A percentile compares a stretch with the other conserved stretches of the same genome.
These are phyloP conservation scores for Solidago caesia DNA, from an alignment of 129 eudicot genomes.

Conservation along the genomic window DNA sequence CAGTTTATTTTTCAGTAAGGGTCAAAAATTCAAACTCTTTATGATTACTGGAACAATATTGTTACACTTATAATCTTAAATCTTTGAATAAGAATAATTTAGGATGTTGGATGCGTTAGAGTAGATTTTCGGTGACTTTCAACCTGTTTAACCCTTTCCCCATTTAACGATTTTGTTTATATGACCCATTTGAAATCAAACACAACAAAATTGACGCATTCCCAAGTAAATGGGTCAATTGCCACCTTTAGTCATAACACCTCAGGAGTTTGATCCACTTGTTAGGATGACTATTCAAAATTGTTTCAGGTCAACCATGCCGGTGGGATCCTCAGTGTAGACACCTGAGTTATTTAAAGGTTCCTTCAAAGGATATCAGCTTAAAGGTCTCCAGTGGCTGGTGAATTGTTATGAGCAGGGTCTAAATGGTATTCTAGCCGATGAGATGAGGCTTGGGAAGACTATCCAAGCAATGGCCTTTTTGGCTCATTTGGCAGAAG, in stretches of 20 bases:
- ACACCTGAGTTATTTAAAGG: conserved; percentile 81
- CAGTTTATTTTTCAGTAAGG: too few relatives aligned
- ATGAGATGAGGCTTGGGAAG: conserved; percentile 93
- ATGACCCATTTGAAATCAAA: too few relatives aligned
- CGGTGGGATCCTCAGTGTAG: conserved; percentile 74
- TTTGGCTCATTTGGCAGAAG: conserved; percentile 93
- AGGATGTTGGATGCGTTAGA: too few relatives aligned
- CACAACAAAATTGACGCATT: too few relatives aligned
- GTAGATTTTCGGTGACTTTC: too few relatives aligned
- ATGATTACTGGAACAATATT: too few relatives aligned
- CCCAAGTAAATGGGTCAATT: too few relatives aligned
- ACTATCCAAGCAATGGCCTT: conserved; percentile 94
- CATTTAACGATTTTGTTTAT: too few relatives aligned
- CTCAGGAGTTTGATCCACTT: background rate
- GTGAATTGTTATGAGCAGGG: conserved; percentile 97
- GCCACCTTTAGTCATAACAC: background rate
- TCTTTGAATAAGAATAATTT: too few relatives aligned
- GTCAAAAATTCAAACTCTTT: too few relatives aligned
- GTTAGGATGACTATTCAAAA: background rate
- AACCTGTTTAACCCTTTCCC: too few relatives aligned
- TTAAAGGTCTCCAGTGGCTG: conserved; percentile 92
- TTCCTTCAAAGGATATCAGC: conserved; percentile 78
- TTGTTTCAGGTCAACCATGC: conserved; percentile 74
- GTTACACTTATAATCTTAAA: too few relatives aligned
- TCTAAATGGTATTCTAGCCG: conserved; percentile 90